Evolutionary conservation across 495 filamentous ascomycete species (phyloP).

Genomic region (Penicillium tannophilum): DNA sequence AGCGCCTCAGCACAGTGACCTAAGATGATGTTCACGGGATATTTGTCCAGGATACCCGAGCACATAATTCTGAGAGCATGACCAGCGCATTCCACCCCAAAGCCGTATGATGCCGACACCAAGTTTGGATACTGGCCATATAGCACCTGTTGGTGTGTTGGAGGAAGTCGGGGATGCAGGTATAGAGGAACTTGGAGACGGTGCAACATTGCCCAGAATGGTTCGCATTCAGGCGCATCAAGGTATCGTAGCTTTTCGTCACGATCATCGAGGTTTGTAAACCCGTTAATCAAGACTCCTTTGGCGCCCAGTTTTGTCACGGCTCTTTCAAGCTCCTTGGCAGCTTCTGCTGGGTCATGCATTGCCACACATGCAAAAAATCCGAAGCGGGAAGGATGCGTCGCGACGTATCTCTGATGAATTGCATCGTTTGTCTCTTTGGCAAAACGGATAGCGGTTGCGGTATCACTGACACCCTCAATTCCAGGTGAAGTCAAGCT

Average conservation of each 20-base stretch:
- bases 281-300: not conserved
- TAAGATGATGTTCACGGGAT: not conserved
- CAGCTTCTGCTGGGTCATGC: constrained; percentile 12
- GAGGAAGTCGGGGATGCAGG: not conserved
- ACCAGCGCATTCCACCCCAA: not conserved
- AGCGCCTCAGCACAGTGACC: not conserved
- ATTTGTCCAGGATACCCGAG: not conserved
- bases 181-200: not conserved
- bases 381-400: constrained; percentile 5
- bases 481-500: not conserved
- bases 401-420: not conserved
- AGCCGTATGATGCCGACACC: not conserved
- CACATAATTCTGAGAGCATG: not conserved
- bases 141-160: not conserved
- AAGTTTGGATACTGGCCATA: not conserved
- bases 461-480: not conserved
- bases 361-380: constrained; percentile 8
- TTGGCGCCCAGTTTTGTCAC: not conserved
- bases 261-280: not conserved
- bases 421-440: not conserved
- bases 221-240: not conserved
- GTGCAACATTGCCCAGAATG: not conserved
- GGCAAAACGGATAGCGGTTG: not conserved
- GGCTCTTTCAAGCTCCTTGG: constrained; percentile 1
- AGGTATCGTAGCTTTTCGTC: not conserved